phyloP scores from a whole-genome alignment of 805 yeast species.

The Wickerhamomyces bovis region DNA sequence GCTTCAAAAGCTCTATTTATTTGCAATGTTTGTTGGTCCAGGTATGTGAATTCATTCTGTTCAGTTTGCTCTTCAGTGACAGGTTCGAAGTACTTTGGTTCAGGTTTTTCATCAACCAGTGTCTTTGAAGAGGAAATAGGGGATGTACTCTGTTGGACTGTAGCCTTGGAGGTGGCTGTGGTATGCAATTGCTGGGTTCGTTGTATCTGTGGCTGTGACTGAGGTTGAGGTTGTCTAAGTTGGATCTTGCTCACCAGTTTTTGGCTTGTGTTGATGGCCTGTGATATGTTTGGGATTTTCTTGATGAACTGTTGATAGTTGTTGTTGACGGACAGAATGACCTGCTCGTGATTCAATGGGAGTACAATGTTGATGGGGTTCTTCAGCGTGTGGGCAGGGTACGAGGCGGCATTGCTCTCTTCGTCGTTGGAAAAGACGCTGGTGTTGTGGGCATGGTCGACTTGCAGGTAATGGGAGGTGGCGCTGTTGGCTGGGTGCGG shows the following conservation, averaged over 20 bases:
- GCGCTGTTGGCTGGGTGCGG: conserved; percentile 34
- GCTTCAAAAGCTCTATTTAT: conserved; percentile 23
- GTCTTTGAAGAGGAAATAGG: not conserved
- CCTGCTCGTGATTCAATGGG: conserved; percentile 14
- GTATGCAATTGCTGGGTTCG: not conserved
- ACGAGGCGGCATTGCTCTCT: conserved; percentile 7
- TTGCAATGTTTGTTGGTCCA: conserved; percentile 25
- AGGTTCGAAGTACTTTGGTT: conserved; percentile 14
- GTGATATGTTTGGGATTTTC: conserved; percentile 6
- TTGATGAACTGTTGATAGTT: conserved; percentile 13
- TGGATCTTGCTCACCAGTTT: not conserved
- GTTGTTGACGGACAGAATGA: conserved; percentile 11
- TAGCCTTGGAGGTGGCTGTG: not conserved
- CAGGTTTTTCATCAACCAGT: not conserved
- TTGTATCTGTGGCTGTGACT: not conserved
- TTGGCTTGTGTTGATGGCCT: not conserved
- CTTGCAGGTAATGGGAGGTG: conserved; percentile 24
- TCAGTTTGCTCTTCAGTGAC: conserved; percentile 12
- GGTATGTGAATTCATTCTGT: conserved; percentile 24
- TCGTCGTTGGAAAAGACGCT: conserved; percentile 13
- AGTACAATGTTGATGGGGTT: conserved; percentile 17
- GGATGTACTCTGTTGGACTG: not conserved
- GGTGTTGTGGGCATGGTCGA: conserved; percentile 20
- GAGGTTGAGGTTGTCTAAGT: not conserved
- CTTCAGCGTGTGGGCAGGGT: conserved; percentile 4